Conservation (phyloP, 2,329 filamentous ascomycete species). For the Ophiosphaerella herpotricha region DNA sequence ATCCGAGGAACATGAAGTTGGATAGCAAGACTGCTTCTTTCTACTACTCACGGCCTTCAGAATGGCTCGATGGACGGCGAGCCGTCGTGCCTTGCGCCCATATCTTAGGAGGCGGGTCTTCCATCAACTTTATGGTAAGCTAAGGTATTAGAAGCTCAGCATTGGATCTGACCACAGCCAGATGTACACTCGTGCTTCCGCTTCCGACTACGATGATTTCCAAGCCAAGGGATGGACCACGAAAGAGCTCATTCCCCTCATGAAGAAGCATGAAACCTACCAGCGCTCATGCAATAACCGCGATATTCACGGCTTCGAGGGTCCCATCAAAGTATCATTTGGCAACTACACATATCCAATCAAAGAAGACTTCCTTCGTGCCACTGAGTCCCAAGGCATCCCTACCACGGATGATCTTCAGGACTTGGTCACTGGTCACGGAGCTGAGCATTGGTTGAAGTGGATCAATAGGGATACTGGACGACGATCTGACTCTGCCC, state of each 20-base stretch:
- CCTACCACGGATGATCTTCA: slow-evolving; percentile 77
- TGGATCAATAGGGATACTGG: slow-evolving; percentile 78
- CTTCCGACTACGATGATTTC: slow-evolving; percentile 78
- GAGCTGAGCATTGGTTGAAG: slow-evolving; percentile 82
- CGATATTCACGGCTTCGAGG: slow-evolving; percentile 75
- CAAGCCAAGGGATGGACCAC: slow-evolving; percentile 80
- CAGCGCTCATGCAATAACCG: slow-evolving; percentile 60
- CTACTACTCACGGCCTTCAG: slow-evolving; percentile 76
- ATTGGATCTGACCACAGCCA: slow-evolving; percentile 27
- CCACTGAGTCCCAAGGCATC: slow-evolving; percentile 74
- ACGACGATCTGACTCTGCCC: slow-evolving; percentile 75
- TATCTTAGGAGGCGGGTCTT: slow-evolving; percentile 72
- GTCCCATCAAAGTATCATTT: slow-evolving; percentile 82
- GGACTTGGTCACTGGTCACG: slow-evolving; percentile 69
- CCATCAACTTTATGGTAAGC: slow-evolving; percentile 75
- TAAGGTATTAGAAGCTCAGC: no score
- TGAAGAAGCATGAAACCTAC: slow-evolving; percentile 82
- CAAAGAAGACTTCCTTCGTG: slow-evolving; percentile 78
- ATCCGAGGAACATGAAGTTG: slow-evolving; percentile 77
- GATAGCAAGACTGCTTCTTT: slow-evolving; percentile 83
- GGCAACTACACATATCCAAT: slow-evolving; percentile 80
- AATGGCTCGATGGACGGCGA: slow-evolving; percentile 71
- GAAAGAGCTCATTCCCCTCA: slow-evolving; percentile 73
- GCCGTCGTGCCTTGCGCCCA: slow-evolving; percentile 77
- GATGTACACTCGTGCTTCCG: slow-evolving; percentile 75